These are phyloP conservation scores for Coemansia sp. DNA, from an alignment of 192 early-diverging fungal genomes.

Conservation along the genomic window DNA sequence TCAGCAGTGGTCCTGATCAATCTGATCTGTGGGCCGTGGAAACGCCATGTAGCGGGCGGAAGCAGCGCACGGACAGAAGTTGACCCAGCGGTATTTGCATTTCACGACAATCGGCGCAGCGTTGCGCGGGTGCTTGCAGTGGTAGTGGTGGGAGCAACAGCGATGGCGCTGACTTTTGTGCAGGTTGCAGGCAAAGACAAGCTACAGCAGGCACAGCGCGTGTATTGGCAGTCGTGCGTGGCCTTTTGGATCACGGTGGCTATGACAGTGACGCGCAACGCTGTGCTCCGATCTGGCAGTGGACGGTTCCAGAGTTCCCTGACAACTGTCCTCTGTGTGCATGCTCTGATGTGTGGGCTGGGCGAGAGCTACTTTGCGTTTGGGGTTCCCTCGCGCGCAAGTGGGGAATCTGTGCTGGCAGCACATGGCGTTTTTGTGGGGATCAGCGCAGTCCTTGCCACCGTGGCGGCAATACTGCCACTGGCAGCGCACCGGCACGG, in stretches of 20 bases:
- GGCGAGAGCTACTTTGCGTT: slow-evolving; percentile 21
- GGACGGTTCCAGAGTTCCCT: background rate
- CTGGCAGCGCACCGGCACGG: slow-evolving; percentile 27
- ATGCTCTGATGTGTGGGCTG: slow-evolving; percentile 6
- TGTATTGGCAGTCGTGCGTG: slow-evolving; percentile 32
- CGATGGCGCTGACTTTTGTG: slow-evolving; percentile 8
- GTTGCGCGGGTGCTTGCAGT: slow-evolving; percentile 10
- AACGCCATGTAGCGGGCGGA: background rate
- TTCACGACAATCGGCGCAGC: slow-evolving; percentile 30
- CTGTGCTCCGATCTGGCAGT: background rate
- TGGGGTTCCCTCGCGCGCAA: slow-evolving; percentile 6
- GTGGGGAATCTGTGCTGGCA: slow-evolving; percentile 9
- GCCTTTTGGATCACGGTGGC: slow-evolving; percentile 12
- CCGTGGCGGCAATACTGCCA: slow-evolving; percentile 9
- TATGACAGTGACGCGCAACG: slow-evolving; percentile 8
- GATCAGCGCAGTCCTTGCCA: background rate
- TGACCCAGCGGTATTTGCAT: background rate
- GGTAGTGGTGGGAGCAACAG: slow-evolving; percentile 12
- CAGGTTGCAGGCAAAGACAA: background rate
- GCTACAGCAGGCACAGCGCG: slow-evolving; percentile 1
- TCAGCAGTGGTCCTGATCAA: background rate
- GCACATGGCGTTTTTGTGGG: slow-evolving; percentile 22
- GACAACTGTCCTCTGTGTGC: background rate
- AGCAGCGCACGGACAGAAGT: background rate
- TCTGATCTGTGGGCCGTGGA: slow-evolving; percentile 10